Evolutionary conservation across 2,329 filamentous ascomycete species (phyloP), one percentile per base, ranked within the genome.

Genomic region (Sarocladium oryzae): DNA sequence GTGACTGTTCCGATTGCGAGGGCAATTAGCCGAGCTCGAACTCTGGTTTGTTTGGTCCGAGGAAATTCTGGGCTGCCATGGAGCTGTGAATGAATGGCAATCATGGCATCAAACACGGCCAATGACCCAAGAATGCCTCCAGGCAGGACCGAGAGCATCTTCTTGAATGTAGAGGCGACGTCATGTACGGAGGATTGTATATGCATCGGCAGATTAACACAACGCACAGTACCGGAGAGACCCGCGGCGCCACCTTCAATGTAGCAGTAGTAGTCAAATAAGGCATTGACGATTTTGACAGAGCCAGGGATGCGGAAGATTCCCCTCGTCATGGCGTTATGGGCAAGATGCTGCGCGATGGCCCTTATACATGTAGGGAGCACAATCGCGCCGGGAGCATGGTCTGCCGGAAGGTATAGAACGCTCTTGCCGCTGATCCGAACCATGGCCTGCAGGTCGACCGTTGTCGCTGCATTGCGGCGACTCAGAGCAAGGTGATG

Each of bases 281-380:
- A 67, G 15, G 74, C 70, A 54, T 75, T 73, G n/a, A 84, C 73
- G 3, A 75, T 66, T 48, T 74, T 74, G 32, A 74, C 61, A 0
- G 82, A 84, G 2, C 84, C 84, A 0, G 82, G 74, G 37, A 85
- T 75, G 7, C 82, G 76, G 54, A 87, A 87, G 7, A 87, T 66
- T 1, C 84, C 84, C 32, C 76, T 72, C 2, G 78, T 76, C 7
- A 71, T 67, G 0, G 69, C 68, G 56, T 85, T 67, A 45, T 84
- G 78, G 2, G 81, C 71, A 9, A 87, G 71, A 61, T 81, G 76
- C 56, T 85, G 79, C n/a, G 78, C 81, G 8, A 79, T 82, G 9
- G 84, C 83, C 40, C 83, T 79, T 46, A 87, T 72, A 56, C 83
- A 85, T 3, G 83, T 85, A 8, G 84, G 84, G 26, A 87, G 66